Conservation (phyloP, 495 filamentous ascomycete species). For the Bryoglossum gracile region DNA sequence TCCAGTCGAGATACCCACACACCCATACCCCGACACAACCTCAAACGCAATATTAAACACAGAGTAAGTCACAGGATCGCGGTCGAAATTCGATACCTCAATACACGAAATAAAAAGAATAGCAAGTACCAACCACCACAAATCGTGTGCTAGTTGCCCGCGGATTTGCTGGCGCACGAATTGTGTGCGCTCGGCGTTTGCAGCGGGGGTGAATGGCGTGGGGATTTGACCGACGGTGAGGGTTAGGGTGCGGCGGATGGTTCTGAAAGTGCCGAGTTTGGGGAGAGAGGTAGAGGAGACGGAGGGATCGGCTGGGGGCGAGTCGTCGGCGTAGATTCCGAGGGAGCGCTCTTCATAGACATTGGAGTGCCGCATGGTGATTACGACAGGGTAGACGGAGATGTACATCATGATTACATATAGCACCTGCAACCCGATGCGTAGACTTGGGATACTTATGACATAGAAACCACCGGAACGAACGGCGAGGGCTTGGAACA, state of each 20-base stretch:
- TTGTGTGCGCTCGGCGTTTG: conserved; percentile 2
- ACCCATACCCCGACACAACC: conserved; percentile 76
- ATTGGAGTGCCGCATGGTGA: conserved; percentile 60
- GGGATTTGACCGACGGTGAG: conserved; percentile 13
- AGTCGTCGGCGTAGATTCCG: conserved; percentile 57
- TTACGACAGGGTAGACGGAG: conserved; percentile 68
- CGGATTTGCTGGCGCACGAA: conserved; percentile 63
- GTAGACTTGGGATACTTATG: conserved; percentile 60
- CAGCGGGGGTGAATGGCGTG: conserved; percentile 11
- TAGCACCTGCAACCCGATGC: conserved; percentile 66
- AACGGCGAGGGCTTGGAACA: conserved; percentile 80
- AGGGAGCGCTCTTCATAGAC: conserved; percentile 61
- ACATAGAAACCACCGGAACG: conserved; percentile 82
- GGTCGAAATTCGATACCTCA: conserved; percentile 58
- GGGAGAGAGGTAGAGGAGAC: background rate
- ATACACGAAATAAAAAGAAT: conserved; percentile 67
- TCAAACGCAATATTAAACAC: conserved; percentile 87
- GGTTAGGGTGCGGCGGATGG: conserved; percentile 6
- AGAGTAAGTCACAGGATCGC: conserved; percentile 60
- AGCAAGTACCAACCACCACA: conserved; percentile 78
- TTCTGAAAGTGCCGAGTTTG: conserved; percentile 26
- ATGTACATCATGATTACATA: conserved; percentile 97
- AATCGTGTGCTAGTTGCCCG: conserved; percentile 75
- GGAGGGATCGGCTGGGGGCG: conserved; percentile 8
- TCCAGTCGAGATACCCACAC: conserved; percentile 74